Conservation (phyloP, 805 yeast genomes). For the Scheffersomyces coipomensis region DNA sequence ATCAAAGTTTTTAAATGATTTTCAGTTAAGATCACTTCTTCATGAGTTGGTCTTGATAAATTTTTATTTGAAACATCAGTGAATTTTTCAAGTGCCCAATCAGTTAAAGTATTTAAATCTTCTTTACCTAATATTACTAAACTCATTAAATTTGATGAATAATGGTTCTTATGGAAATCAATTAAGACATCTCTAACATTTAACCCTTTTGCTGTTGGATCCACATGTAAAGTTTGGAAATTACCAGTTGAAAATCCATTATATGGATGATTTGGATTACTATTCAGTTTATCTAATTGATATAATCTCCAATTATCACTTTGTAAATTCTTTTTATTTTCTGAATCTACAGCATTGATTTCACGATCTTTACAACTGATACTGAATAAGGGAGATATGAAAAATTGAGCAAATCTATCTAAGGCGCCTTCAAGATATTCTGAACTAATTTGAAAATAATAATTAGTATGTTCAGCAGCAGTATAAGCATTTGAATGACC, state of each 20-base stretch:
- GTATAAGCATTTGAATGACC: slow-evolving; percentile 94
- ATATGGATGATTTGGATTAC: slow-evolving; percentile 79
- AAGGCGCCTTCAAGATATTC: slow-evolving; percentile 81
- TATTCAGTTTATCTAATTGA: slow-evolving; percentile 74
- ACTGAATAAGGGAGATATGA: slow-evolving; percentile 78
- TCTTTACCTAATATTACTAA: slow-evolving; percentile 84
- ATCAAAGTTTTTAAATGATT: slow-evolving; percentile 54
- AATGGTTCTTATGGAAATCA: slow-evolving; percentile 67
- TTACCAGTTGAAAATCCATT: slow-evolving; percentile 92
- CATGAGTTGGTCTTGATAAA: slow-evolving; percentile 44
- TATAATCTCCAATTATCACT: slow-evolving; percentile 85
- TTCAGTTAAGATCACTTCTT: slow-evolving; percentile 45
- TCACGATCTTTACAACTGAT: slow-evolving; percentile 83
- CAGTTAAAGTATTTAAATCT: slow-evolving; percentile 64
- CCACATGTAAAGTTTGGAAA: slow-evolving; percentile 63
- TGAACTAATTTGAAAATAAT: slow-evolving; percentile 80
- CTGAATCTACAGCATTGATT: slow-evolving; percentile 92
- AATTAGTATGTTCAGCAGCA: slow-evolving; percentile 83
- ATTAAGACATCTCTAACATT: slow-evolving; percentile 82
- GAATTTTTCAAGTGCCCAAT: slow-evolving; percentile 70
- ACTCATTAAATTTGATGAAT: slow-evolving; percentile 88
- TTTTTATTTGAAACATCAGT: slow-evolving; percentile 56
- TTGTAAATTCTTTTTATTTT: slow-evolving; percentile 91
- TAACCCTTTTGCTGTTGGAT: slow-evolving; percentile 57
- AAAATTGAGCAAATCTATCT: slow-evolving; percentile 91